Conservation (phyloP, 148 eudicot species). For the Drosera capensis region DNA sequence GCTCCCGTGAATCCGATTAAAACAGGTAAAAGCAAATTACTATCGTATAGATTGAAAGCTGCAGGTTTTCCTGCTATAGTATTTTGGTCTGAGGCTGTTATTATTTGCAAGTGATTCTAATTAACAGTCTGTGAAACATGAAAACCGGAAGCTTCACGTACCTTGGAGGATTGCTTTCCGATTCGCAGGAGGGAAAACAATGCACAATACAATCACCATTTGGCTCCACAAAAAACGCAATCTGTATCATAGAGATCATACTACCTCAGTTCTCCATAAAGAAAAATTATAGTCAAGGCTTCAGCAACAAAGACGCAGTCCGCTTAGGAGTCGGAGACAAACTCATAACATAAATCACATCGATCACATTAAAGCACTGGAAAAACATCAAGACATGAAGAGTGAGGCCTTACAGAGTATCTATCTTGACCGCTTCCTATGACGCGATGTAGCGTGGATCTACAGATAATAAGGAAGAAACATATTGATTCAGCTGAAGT, state of each 20-base stretch:
- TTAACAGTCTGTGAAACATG: constrained; percentile 1
- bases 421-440: constrained; percentile 70
- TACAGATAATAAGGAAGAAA: constrained; percentile 15
- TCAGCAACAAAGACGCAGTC: no score
- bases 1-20: not conserved
- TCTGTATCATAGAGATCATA: constrained; percentile 33
- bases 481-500: not conserved
- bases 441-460: constrained; percentile 89
- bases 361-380: no score
- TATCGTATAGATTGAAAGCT: no score
- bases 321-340: no score
- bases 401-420: constrained; percentile 79
- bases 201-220: constrained; percentile 71
- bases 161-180: constrained; percentile 79
- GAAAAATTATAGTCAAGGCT: no score
- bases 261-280: no score
- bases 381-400: no score
- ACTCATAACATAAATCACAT: no score
- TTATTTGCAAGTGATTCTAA: no score
- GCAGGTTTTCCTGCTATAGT: no score
- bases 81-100: no score
- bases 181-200: constrained; percentile 79
- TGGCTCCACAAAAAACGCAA: constrained; percentile 77
- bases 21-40: not conserved
- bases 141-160: constrained; percentile 29